phyloP scores from a whole-genome alignment of 768 basidiomycete genomes.

The Lepiota brunneoincarnata region DNA sequence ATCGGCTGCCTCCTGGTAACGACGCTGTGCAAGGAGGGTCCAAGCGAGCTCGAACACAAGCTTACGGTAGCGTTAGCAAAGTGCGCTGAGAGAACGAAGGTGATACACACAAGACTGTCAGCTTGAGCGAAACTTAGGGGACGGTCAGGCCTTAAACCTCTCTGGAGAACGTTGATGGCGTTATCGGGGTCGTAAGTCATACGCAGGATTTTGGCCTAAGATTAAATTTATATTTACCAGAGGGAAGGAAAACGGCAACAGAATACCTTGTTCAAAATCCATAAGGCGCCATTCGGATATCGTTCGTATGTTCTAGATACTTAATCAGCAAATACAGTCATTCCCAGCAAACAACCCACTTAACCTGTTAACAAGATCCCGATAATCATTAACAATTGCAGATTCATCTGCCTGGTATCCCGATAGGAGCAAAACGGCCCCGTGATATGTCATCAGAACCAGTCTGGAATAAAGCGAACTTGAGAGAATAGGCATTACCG shows the following conservation, averaged over 20 bases:
- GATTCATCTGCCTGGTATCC: conserved; percentile 78
- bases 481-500: neutral
- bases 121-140: conserved; percentile 64
- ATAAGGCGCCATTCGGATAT: conserved; percentile 67
- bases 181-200: conserved; percentile 64
- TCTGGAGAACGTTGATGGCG: conserved; percentile 61
- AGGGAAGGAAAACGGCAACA: neutral
- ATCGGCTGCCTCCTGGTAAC: conserved; percentile 60
- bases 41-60: conserved; percentile 78
- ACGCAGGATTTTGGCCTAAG: conserved; percentile 70
- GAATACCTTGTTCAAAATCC: conserved; percentile 67
- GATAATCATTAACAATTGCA: conserved; percentile 61
- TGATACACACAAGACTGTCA: conserved; percentile 56
- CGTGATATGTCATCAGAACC: conserved; percentile 80
- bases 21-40: conserved; percentile 50
- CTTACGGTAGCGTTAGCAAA: conserved; percentile 27
- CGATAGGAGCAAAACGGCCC: conserved; percentile 63
- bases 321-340: neutral
- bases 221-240: neutral
- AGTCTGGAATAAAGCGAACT: conserved; percentile 36
- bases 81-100: neutral
- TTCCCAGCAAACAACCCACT: conserved; percentile 15
- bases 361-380: conserved; percentile 60
- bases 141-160: conserved; percentile 52
- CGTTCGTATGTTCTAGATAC: conserved; percentile 44